These are phyloP conservation scores for Chaetomium strumarium DNA, from an alignment of 2,329 filamentous ascomycete genomes.

Conservation along the genomic window DNA sequence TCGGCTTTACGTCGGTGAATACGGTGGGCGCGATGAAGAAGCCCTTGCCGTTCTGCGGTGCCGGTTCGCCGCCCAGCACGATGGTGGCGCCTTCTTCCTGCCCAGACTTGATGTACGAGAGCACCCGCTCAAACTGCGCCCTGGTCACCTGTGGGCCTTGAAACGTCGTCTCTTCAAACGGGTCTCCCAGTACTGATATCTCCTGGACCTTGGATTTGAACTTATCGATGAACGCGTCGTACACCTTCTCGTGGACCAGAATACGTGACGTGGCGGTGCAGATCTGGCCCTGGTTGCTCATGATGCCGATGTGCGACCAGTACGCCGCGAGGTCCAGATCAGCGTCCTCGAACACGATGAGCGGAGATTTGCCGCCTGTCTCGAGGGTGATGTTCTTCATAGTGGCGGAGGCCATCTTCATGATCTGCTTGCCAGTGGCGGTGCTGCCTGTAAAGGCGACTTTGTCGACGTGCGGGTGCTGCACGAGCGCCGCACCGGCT, in stretches of 20 bases:
- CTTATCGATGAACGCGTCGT: slow-evolving; percentile 55
- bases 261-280: slow-evolving; percentile 57
- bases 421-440: slow-evolving; percentile 61
- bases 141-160: slow-evolving; percentile 67
- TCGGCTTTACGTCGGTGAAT: slow-evolving; percentile 32
- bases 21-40: slow-evolving; percentile 34
- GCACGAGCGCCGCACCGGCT: slow-evolving; percentile 58
- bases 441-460: slow-evolving; percentile 69
- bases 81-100: slow-evolving; percentile 61
- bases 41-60: slow-evolving; percentile 47
- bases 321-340: slow-evolving; percentile 59
- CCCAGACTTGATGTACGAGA: slow-evolving; percentile 61
- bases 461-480: slow-evolving; percentile 61
- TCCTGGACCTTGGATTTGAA: slow-evolving; percentile 55
- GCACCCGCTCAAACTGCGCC: slow-evolving; percentile 59
- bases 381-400: slow-evolving; percentile 58
- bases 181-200: slow-evolving; percentile 58
- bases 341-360: slow-evolving; percentile 57
- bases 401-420: slow-evolving; percentile 61
- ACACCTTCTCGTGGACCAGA: slow-evolving; percentile 51
- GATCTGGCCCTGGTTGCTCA: slow-evolving; percentile 56
- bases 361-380: slow-evolving; percentile 57
- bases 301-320: slow-evolving; percentile 39
- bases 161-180: slow-evolving; percentile 60
- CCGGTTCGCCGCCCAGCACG: slow-evolving; percentile 50